phyloP scores from a whole-genome alignment of 139 green algal genomes.

The Chlorella sp. region DNA sequence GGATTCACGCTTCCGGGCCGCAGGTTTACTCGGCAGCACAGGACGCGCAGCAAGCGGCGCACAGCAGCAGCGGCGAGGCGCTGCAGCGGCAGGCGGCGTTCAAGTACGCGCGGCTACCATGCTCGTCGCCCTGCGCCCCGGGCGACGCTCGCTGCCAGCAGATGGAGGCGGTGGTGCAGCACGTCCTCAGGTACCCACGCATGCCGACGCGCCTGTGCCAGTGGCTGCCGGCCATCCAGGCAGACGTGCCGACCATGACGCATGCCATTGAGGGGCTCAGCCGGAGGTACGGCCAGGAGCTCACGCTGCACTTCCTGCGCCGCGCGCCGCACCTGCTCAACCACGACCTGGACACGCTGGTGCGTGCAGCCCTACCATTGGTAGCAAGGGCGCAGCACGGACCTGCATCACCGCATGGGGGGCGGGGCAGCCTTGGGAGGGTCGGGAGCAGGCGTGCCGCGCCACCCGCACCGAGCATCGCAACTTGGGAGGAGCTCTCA shows the following conservation, averaged over 20 bases:
- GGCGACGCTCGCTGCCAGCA: slow-evolving; percentile 18
- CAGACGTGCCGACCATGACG: slow-evolving; percentile 20
- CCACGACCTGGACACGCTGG: slow-evolving; percentile 7
- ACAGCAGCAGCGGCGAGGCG: background rate
- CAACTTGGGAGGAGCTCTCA: no score
- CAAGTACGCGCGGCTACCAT: slow-evolving; percentile 24
- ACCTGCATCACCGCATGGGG: no score
- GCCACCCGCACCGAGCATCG: no score
- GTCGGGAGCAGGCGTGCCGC: no score
- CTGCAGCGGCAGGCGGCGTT: slow-evolving; percentile 6
- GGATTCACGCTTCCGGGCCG: no score
- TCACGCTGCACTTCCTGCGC: slow-evolving; percentile 14
- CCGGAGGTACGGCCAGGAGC: slow-evolving; percentile 16
- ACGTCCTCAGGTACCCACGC: slow-evolving; percentile 40
- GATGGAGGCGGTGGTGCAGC: slow-evolving; percentile 50
- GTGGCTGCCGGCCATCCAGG: slow-evolving; percentile 2
- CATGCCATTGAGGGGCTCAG: slow-evolving; percentile 14
- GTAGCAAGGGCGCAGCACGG: no score
- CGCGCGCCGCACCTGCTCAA: slow-evolving; percentile 15
- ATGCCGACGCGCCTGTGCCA: slow-evolving; percentile 17
- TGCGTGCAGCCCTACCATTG: no score
- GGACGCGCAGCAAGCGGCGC: no score
- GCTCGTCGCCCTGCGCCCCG: slow-evolving; percentile 4
- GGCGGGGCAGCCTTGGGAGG: no score
- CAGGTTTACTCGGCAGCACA: no score